These are phyloP conservation scores for Geotrichum aggregatum DNA, from an alignment of 1,139 yeast species.

Conservation along the genomic window DNA sequence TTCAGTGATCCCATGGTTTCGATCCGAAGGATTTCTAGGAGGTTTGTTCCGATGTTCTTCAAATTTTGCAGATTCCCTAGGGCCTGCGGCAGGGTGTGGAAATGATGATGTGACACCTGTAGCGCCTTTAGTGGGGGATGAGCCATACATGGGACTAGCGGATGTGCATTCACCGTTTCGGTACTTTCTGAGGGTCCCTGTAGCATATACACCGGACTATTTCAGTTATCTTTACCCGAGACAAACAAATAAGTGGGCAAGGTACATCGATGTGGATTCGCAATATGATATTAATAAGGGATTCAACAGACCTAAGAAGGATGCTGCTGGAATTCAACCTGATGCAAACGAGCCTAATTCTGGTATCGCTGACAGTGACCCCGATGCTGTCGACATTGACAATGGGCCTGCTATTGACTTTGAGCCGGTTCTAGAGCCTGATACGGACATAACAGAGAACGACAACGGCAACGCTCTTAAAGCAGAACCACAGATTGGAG, in stretches of 20 bases:
- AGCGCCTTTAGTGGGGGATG: constrained; percentile 31
- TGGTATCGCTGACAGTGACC: not conserved
- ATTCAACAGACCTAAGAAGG: not conserved
- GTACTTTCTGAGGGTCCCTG: constrained; percentile 25
- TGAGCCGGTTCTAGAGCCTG: no score
- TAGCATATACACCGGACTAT: constrained; percentile 32
- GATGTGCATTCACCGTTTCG: constrained; percentile 17
- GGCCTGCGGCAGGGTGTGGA: constrained; percentile 10
- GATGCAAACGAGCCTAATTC: not conserved
- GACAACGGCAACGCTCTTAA: no score
- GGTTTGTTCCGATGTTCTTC: constrained; percentile 29
- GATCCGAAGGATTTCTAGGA: constrained; percentile 30
- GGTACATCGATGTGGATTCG: constrained; percentile 29
- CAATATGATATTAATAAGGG: constrained; percentile 20
- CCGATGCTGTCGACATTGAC: no score
- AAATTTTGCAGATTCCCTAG: constrained; percentile 1
- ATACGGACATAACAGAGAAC: no score
- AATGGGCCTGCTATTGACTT: no score
- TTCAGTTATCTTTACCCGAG: constrained; percentile 28
- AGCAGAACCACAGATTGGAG: no score
- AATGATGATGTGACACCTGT: constrained; percentile 26
- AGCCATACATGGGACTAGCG: constrained; percentile 29
- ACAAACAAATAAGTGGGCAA: constrained; percentile 27
- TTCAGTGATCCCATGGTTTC: constrained; percentile 10
- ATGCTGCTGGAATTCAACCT: not conserved